Conservation (phyloP, 2,329 filamentous ascomycete genomes). For the Magnaporthales sp. region DNA sequence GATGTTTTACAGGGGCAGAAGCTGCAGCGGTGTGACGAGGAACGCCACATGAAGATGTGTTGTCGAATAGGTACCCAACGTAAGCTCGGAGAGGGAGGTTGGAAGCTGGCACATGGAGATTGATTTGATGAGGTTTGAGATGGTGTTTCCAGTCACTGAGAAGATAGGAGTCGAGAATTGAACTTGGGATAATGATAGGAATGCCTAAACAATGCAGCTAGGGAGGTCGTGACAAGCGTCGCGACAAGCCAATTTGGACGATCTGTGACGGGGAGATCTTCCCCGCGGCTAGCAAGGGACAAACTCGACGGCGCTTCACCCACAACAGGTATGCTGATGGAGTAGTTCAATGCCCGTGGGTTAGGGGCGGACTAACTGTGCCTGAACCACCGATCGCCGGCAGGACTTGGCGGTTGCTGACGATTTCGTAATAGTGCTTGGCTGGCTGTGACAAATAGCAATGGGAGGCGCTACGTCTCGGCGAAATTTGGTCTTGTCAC, state of each 20-base stretch:
- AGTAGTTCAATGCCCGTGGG: background rate
- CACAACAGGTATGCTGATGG: background rate
- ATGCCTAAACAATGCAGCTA: background rate
- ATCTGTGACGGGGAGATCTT: background rate
- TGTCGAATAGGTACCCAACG: background rate
- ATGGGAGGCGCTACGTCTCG: too few relatives aligned
- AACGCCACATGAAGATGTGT: background rate
- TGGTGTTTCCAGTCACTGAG: too few relatives aligned
- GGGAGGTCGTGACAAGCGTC: background rate
- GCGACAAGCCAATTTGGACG: background rate
- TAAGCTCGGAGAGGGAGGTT: background rate
- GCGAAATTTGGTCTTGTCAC: too few relatives aligned
- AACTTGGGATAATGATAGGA: background rate
- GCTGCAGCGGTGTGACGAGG: background rate
- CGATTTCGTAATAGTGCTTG: too few relatives aligned
- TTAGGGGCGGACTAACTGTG: background rate
- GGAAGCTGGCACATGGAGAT: background rate
- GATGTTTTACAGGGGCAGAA: background rate
- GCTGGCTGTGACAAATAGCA: too few relatives aligned
- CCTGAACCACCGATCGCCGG: background rate
- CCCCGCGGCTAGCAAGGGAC: background rate
- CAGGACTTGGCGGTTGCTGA: background rate
- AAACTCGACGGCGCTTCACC: background rate
- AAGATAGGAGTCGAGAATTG: background rate
- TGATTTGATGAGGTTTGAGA: background rate